Base-by-base conservation (phyloP, 1,284 basidiomycete genomes). In the Ceratobasidium theobromae region DNA sequence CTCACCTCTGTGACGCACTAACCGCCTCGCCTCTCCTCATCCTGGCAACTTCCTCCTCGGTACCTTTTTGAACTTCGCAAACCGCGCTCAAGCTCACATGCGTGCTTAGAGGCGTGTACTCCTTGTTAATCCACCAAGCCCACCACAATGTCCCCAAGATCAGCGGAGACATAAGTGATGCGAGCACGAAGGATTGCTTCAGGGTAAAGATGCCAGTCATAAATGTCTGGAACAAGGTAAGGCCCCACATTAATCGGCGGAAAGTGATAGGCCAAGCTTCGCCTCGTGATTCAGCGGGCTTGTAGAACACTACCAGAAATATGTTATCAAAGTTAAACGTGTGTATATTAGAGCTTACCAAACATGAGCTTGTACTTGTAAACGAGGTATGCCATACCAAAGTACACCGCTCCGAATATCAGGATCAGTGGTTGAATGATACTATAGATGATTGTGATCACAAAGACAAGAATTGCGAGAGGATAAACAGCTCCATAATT, bases 341-440 rank as follows among this genome's bases (percentile, higher is more conserved):
- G 18, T 58, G 45, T 25, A 52, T 9, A 2, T 3, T 40, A 40
- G n/a, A 3, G 76, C 89, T 69, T 66, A 93, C 93, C 91, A 73
- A 97, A 97, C 1, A 98, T 80, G 1, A 98, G 82, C 75, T 98
- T 96, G 79, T 98, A 98, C 80, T 99, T 99, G 84, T 96, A 98
- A 2, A 98, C 94, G 3, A 97, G 81, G 73, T 95, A 99, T 1
- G 85, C 93, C 55, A 92, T 81, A 9, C 93, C 95, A 74, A 99
- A 99, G 77, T 99, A 99, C 41, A 96, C 79, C 0, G 95, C 90
- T 8, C 95, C 94, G 73, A 99, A 99, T 23, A 97, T 83, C 60
- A 97, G 82, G 73, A 99, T 97, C 67, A 97, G 82, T 0, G 96
- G 96, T 69, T 95, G 92, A 9, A 97, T 91, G 70, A 99, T 90